Percentiles rank a stretch among this genome's conserved stretches.
Evolutionary conservation across 2,329 filamentous ascomycete genomes (phyloP).

Genomic region (Pestalotiopsis sp.): DNA sequence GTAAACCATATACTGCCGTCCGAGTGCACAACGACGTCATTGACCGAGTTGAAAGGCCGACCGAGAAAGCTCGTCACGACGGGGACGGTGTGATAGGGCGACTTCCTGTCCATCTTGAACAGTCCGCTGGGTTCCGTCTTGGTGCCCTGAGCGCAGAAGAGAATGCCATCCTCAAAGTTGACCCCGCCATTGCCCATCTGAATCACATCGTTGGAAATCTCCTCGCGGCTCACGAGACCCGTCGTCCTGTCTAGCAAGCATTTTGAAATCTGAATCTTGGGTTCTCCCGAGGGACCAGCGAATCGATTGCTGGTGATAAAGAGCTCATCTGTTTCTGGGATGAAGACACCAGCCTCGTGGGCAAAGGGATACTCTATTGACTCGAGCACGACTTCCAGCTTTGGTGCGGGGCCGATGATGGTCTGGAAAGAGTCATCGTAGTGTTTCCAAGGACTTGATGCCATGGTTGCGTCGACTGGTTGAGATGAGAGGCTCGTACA

Average conservation of each 20-base stretch:
- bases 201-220: slow-evolving; percentile 32
- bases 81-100: slow-evolving; percentile 27
- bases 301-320: slow-evolving; percentile 37
- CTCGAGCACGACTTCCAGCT: slow-evolving; percentile 37
- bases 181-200: slow-evolving; percentile 50
- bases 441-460: not conserved
- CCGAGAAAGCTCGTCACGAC: slow-evolving; percentile 42
- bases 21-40: slow-evolving; percentile 44
- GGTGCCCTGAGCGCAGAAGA: slow-evolving; percentile 43
- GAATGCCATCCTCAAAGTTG: slow-evolving; percentile 40
- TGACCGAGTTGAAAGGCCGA: slow-evolving; percentile 48
- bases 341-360: slow-evolving; percentile 45
- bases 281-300: slow-evolving; percentile 18
- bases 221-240: slow-evolving; percentile 26
- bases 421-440: not conserved
- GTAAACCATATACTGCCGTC: slow-evolving; percentile 51
- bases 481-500: not conserved
- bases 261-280: slow-evolving; percentile 30
- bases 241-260: slow-evolving; percentile 20
- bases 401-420: slow-evolving; percentile 20
- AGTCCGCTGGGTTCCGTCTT: slow-evolving; percentile 26
- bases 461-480: not conserved
- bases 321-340: slow-evolving; percentile 26
- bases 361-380: slow-evolving; percentile 44
- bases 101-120: slow-evolving; percentile 30